Evolutionary conservation across 495 filamentous ascomycete species (phyloP).

Genomic region (Penicillium lividum): DNA sequence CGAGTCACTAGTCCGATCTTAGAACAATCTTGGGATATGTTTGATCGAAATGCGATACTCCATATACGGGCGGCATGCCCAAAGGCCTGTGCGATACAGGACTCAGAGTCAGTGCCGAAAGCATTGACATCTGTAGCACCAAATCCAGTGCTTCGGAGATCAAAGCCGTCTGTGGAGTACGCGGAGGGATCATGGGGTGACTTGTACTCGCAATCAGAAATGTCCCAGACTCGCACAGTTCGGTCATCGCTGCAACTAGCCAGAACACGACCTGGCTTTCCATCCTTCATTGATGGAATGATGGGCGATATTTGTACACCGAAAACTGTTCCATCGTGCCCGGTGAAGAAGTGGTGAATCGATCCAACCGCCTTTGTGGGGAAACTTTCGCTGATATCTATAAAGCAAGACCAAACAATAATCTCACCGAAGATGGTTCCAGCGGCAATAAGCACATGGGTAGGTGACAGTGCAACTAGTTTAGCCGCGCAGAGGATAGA

Average conservation of each 20-base stretch:
- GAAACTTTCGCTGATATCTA: constrained; percentile 16
- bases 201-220: constrained; percentile 52
- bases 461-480: constrained; percentile 56
- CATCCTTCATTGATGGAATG: constrained; percentile 40
- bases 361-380: constrained; percentile 23
- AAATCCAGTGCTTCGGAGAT: constrained; percentile 47
- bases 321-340: constrained; percentile 94
- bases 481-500: constrained; percentile 89
- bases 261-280: constrained; percentile 56
- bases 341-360: constrained; percentile 73
- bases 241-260: constrained; percentile 96
- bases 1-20: constrained; percentile 62
- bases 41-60: constrained; percentile 67
- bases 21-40: constrained; percentile 16
- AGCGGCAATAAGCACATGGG: constrained; percentile 70
- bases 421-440: constrained; percentile 95
- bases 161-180: constrained; percentile 47
- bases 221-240: constrained; percentile 86
- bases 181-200: constrained; percentile 34
- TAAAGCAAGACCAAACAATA: constrained; percentile 76
- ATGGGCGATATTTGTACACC: constrained; percentile 74
- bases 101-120: constrained; percentile 32
- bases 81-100: constrained; percentile 65
- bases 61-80: constrained; percentile 90
- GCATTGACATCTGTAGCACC: constrained; percentile 23